Conservation (phyloP, 306 rosid genomes). For the Arachis stenosperma region DNA sequence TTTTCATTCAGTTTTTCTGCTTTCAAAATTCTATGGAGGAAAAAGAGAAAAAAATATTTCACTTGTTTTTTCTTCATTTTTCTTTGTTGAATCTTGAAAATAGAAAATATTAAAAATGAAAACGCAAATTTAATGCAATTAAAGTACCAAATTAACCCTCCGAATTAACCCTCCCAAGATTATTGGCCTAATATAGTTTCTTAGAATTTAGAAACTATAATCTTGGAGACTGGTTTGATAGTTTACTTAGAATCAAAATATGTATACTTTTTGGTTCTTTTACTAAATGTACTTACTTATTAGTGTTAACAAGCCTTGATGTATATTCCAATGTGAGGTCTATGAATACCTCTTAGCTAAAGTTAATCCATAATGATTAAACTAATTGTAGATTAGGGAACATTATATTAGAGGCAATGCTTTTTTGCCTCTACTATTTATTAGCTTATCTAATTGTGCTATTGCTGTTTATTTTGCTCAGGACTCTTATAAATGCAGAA, state of each 20-base stretch:
- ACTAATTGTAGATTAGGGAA: constrained; percentile 40
- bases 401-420: constrained; percentile 32
- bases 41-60: no score
- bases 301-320: constrained; percentile 19
- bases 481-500: constrained; percentile 16
- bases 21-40: background rate
- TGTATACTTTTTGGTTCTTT: constrained; percentile 38
- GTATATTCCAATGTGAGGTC: constrained; percentile 36
- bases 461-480: constrained; percentile 1
- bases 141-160: no score
- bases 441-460: background rate
- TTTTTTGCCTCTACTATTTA: constrained; percentile 20
- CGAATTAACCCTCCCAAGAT: no score
- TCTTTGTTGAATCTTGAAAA: no score
- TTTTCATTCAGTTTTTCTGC: background rate
- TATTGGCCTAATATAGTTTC: no score
- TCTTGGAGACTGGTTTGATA: no score
- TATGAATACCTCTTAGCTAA: constrained; percentile 12
- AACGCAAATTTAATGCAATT: no score
- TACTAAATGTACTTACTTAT: constrained; percentile 18
- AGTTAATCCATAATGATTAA: constrained; percentile 20
- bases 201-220: no score
- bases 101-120: no score
- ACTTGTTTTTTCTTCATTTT: no score
- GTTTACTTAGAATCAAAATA: background rate